Percentiles rank a stretch among this genome's conserved stretches.
phyloP scores from a whole-genome alignment of 768 basidiomycete species.

The Pleurotus djamor region DNA sequence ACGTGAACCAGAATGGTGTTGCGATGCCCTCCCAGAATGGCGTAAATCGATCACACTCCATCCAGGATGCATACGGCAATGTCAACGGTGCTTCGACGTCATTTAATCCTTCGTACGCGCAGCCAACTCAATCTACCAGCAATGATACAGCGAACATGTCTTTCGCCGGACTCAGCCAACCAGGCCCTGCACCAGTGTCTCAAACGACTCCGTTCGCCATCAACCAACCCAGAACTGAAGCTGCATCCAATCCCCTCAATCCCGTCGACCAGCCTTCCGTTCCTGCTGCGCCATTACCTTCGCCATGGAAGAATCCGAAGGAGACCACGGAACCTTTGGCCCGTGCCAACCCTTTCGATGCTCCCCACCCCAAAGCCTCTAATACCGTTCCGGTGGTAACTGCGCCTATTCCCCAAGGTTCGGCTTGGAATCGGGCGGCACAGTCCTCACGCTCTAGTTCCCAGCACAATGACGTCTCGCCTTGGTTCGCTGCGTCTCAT shows the following conservation, averaged over 20 bases:
- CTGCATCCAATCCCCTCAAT: constrained; percentile 12
- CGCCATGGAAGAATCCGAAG: constrained; percentile 32
- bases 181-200: neutral
- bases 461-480: constrained; percentile 41
- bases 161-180: neutral
- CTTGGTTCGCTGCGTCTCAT: constrained; percentile 54
- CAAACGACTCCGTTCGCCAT: neutral
- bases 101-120: neutral
- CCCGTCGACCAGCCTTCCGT: constrained; percentile 11
- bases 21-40: neutral
- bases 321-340: constrained; percentile 26
- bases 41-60: neutral
- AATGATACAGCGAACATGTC: neutral
- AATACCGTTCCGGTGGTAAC: constrained; percentile 29
- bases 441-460: constrained; percentile 22
- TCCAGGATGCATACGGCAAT: neutral
- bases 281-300: constrained; percentile 16
- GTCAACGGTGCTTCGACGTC: constrained; percentile 1
- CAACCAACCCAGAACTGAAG: constrained; percentile 15
- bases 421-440: constrained; percentile 34
- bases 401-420: constrained; percentile 19
- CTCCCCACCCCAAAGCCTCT: constrained; percentile 34
- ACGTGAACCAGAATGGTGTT: neutral
- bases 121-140: neutral
- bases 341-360: constrained; percentile 38